Base-by-base conservation (phyloP, 2,329 filamentous ascomycete genomes). In the Thelonectria discophora region DNA sequence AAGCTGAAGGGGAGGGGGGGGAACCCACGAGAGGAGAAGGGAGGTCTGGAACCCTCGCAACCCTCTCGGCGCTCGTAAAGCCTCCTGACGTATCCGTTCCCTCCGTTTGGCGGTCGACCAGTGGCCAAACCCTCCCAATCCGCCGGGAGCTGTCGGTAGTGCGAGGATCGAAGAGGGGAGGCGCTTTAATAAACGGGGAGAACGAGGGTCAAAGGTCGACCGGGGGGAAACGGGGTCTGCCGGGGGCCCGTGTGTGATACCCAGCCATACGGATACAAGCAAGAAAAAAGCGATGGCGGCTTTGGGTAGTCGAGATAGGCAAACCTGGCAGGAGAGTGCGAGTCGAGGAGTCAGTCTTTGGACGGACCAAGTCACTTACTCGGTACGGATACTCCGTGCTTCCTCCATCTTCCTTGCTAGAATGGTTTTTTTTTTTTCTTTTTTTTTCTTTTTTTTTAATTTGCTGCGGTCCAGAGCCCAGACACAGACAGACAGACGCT, bases 211-310 rank as follows among this genome's bases (percentile, higher is more conserved):
- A 37, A 18, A 6, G 15, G 2, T n/a, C n/a, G n/a, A n/a, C 17
- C 47, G 46, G 45, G 45, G 46, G 51, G 53, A 20, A n/a, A 34
- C 43, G 37, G 45, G 54, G 54, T 56, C 54, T 30, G 56, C 52
- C 56, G 42, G 37, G 57, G 53, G 52, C 49, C 66, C 64, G 60
- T 65, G 60, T 65, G 63, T 64, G 66, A 63, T 66, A 62, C 60
- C 39, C 54, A 56, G 54, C 54, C 39, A 47, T 32, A 21, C 45
- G 21, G 45, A 55, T 46, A 55, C 53, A 55, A 30, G 27, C 20
- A 21, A 55, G 32, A 56, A 48, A 56, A 48, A 34, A 30, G 7
- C 27, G 27, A 40, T 42, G 45, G 45, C 32, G 54, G 43, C 54
- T 48, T 32, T 37, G 34, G 34, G 11, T 2, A 37, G 15, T 37